Conservation (phyloP, 441 rosid species). For the Capsella rubella region DNA sequence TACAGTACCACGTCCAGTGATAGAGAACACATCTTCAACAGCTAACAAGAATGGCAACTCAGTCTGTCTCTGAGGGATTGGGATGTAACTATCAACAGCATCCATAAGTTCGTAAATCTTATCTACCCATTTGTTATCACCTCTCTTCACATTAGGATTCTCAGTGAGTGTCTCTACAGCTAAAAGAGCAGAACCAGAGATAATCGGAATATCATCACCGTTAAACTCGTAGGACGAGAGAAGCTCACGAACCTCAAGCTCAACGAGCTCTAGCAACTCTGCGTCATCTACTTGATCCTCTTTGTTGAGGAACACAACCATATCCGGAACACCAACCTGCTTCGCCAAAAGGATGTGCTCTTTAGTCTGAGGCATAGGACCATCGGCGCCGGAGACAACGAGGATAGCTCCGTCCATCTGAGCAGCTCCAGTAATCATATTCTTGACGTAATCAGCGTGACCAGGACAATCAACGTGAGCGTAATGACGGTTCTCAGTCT, state of each 20-base stretch:
- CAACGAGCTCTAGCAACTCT: constrained; percentile 85
- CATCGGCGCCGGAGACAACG: constrained; percentile 88
- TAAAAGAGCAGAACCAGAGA: constrained; percentile 81
- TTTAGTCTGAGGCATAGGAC: constrained; percentile 94
- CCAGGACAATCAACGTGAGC: constrained; percentile 96
- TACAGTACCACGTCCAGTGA: constrained; percentile 97
- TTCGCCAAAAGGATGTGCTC: constrained; percentile 88
- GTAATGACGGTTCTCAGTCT: constrained; percentile 89
- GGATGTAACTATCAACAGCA: constrained; percentile 87
- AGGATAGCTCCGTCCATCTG: constrained; percentile 95
- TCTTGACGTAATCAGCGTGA: constrained; percentile 92
- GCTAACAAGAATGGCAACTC: constrained; percentile 93
- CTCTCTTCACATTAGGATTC: constrained; percentile 71
- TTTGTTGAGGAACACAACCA: constrained; percentile 90
- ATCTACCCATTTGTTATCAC: constrained; percentile 95
- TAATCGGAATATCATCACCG: constrained; percentile 86
- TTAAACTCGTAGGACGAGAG: constrained; percentile 84
- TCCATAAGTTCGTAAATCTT: constrained; percentile 96
- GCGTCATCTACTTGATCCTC: constrained; percentile 97
- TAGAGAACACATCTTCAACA: constrained; percentile 91
- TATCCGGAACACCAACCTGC: constrained; percentile 91
- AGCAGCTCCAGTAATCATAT: constrained; percentile 91
- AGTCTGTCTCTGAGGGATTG: constrained; percentile 86
- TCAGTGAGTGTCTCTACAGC: constrained; percentile 83
- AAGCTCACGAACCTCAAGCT: constrained; percentile 95